phyloP scores from a whole-genome alignment of 2,329 filamentous ascomycete species.

The Ophiostoma triangulosporum region DNA sequence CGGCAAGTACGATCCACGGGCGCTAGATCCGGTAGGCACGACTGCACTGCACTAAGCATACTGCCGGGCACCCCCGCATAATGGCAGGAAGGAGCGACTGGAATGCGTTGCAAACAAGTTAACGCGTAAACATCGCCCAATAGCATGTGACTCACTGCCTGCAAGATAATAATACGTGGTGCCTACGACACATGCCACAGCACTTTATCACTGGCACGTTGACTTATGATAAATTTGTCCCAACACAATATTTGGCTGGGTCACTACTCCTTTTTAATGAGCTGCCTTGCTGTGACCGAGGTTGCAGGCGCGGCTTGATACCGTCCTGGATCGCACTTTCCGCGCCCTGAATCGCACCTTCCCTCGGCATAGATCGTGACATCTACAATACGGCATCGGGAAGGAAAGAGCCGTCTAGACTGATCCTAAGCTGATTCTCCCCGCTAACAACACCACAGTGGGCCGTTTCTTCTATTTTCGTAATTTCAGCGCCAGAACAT shows the following conservation, averaged over 20 bases:
- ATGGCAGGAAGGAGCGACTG: constrained; percentile 1
- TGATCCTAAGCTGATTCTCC: neutral
- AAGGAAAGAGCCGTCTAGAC: neutral
- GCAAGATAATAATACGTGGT: too few relatives aligned
- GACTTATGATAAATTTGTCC: too few relatives aligned
- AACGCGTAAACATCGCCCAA: neutral
- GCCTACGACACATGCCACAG: too few relatives aligned
- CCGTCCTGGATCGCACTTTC: neutral
- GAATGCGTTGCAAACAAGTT: neutral
- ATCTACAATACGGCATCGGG: neutral
- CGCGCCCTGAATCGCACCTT: neutral
- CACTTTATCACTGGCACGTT: too few relatives aligned
- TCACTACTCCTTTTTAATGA: too few relatives aligned
- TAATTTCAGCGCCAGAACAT: constrained; percentile 1
- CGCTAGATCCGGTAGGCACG: neutral
- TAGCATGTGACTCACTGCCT: too few relatives aligned
- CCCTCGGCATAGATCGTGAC: neutral
- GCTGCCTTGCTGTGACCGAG: too few relatives aligned
- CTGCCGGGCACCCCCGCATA: neutral
- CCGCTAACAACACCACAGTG: constrained; percentile 5
- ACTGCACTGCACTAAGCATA: neutral
- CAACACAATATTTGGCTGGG: too few relatives aligned
- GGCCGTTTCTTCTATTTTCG: constrained; percentile 5
- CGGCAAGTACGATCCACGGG: constrained; percentile 9
- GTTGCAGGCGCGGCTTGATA: neutral